These are phyloP conservation scores for Penicillium sp. DNA, from an alignment of 2,329 filamentous ascomycete species.

Conservation along the genomic window DNA sequence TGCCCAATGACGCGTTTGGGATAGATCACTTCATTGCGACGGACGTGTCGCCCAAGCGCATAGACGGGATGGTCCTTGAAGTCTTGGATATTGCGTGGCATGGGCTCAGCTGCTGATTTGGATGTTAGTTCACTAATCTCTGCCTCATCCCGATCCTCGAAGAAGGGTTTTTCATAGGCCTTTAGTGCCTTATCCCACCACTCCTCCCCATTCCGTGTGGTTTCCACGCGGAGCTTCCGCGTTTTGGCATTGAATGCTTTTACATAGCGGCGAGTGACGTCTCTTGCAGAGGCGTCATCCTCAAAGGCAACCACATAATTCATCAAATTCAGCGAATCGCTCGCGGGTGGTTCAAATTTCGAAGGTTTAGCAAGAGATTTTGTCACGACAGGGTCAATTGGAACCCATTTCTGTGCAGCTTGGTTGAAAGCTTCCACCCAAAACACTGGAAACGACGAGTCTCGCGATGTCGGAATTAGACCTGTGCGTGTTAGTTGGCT, in stretches of 20 bases:
- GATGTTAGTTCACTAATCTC: constrained; percentile 69
- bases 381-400: constrained; percentile 77
- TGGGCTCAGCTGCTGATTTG: constrained; percentile 64
- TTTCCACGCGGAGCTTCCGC: constrained; percentile 68
- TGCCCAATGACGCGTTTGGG: constrained; percentile 67
- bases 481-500: constrained; percentile 23
- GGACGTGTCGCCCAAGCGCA: constrained; percentile 75
- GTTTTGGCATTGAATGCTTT: constrained; percentile 90
- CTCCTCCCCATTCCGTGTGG: constrained; percentile 45
- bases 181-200: constrained; percentile 49
- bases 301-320: constrained; percentile 81
- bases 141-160: constrained; percentile 65
- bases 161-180: constrained; percentile 36
- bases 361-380: constrained; percentile 65
- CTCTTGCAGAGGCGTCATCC: constrained; percentile 64
- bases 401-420: constrained; percentile 82
- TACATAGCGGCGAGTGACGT: constrained; percentile 79
- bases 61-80: constrained; percentile 80
- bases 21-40: constrained; percentile 70
- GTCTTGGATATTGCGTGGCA: constrained; percentile 77
- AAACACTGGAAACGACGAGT: constrained; percentile 73
- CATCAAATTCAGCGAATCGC: constrained; percentile 66
- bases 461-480: constrained; percentile 45
- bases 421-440: constrained; percentile 90
- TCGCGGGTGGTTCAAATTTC: constrained; percentile 72